Percentiles rank a stretch among this genome's conserved stretches.
Evolutionary conservation across 2,329 filamentous ascomycete genomes (phyloP).

Genomic region (Cytospora leucostoma): DNA sequence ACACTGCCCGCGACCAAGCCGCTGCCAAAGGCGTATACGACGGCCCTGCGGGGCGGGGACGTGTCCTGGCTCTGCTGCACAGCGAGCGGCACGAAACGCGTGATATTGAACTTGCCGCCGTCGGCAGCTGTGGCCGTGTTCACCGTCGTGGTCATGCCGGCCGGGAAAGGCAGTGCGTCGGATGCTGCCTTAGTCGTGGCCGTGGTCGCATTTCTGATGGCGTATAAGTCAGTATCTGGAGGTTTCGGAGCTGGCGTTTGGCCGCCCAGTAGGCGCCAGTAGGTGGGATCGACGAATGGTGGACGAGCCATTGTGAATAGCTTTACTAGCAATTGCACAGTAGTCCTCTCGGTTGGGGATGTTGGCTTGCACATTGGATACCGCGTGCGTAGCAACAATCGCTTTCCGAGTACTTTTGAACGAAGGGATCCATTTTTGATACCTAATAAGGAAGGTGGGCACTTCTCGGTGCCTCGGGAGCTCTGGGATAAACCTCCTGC

Average conservation of each 20-base stretch:
- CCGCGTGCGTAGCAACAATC: too few species aligned
- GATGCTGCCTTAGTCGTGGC: slow-evolving; percentile 6
- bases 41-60: slow-evolving; percentile 20
- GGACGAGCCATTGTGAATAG: slow-evolving; percentile 9
- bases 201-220: neutral
- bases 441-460: too few species aligned
- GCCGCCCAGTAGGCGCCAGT: slow-evolving; percentile 13
- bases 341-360: too few species aligned
- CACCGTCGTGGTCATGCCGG: neutral
- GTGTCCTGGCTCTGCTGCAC: slow-evolving; percentile 15
- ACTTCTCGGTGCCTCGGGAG: too few species aligned
- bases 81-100: slow-evolving; percentile 27
- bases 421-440: too few species aligned
- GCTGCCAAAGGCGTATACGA: slow-evolving; percentile 34
- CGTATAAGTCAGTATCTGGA: slow-evolving; percentile 2
- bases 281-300: slow-evolving; percentile 4
- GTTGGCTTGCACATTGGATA: too few species aligned
- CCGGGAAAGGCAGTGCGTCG: neutral
- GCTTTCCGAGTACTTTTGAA: too few species aligned
- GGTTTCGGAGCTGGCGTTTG: neutral
- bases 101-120: slow-evolving; percentile 22
- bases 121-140: slow-evolving; percentile 1
- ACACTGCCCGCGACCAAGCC: slow-evolving; percentile 33
- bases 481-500: too few species aligned
- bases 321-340: neutral